phyloP scores from a whole-genome alignment of 345 rosid species.

The Rhodamnia rubescens region DNA sequence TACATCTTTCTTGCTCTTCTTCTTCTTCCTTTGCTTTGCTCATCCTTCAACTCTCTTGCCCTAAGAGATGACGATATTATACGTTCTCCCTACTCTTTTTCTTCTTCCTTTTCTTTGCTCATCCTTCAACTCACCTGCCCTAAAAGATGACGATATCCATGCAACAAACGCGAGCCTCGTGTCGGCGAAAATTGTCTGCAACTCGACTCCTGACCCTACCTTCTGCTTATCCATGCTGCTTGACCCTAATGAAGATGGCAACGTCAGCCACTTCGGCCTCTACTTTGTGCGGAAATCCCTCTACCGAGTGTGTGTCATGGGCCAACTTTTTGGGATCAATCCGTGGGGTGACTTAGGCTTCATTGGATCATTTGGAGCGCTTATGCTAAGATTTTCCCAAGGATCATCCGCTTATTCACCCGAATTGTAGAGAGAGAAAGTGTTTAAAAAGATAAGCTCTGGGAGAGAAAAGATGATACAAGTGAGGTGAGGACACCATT shows the following conservation, averaged over 20 bases:
- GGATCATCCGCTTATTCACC: too few relatives aligned
- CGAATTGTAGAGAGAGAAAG: too few relatives aligned
- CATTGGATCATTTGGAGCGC: too few relatives aligned
- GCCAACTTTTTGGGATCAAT: too few relatives aligned
- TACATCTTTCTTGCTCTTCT: not conserved
- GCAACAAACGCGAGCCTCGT: not conserved
- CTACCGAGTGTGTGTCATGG: conserved; percentile 22
- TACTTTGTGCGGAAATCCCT: conserved; percentile 47
- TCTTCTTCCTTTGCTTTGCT: not conserved
- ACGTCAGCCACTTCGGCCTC: conserved; percentile 20
- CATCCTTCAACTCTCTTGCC: not conserved
- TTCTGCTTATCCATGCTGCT: conserved; percentile 48
- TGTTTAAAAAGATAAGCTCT: too few relatives aligned
- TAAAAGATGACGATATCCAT: not conserved
- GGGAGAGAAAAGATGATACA: too few relatives aligned
- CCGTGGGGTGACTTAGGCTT: too few relatives aligned
- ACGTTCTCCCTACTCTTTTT: not conserved
- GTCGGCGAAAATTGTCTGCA: conserved; percentile 28
- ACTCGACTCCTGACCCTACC: conserved; percentile 47
- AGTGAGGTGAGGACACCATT: too few relatives aligned
- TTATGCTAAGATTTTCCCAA: too few relatives aligned
- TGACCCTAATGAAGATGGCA: conserved; percentile 23
- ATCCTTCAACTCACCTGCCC: not conserved
- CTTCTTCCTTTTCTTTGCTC: not conserved
- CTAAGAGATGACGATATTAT: not conserved